These are phyloP conservation scores for Pistacia atlantica DNA, from an alignment of 345 rosid species.

Conservation along the genomic window DNA sequence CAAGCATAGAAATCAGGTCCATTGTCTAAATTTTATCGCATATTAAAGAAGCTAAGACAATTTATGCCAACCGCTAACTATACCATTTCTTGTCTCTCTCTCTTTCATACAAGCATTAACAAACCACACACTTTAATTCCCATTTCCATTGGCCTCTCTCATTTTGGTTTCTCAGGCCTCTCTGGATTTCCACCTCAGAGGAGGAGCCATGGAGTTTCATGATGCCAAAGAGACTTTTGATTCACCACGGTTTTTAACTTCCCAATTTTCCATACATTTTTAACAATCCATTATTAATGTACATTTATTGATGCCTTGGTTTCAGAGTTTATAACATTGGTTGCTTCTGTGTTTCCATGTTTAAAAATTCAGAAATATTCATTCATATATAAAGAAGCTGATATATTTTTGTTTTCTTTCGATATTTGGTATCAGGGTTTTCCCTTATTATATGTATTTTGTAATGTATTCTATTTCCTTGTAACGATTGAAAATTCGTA, in stretches of 20 bases:
- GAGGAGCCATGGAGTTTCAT: conserved; percentile 17
- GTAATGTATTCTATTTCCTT: not conserved
- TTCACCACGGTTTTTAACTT: conserved; percentile 13
- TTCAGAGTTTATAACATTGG: not conserved
- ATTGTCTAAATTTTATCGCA: conserved; percentile 9
- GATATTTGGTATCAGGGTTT: not conserved
- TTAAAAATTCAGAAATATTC: no score
- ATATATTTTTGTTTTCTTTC: no score
- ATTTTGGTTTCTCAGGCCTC: conserved; percentile 16
- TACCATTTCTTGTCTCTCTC: conserved; percentile 6
- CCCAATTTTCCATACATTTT: not conserved
- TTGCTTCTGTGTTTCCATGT: not conserved
- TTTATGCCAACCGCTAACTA: conserved; percentile 27
- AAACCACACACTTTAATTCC: not conserved
- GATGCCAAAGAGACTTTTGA: conserved; percentile 10
- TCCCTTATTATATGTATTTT: not conserved
- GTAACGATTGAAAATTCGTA: not conserved
- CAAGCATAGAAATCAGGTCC: conserved; percentile 23
- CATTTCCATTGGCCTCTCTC: not conserved
- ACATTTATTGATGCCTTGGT: not conserved
- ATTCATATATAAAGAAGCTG: no score
- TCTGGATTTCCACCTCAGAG: conserved; percentile 10
- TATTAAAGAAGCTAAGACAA: conserved; percentile 21
- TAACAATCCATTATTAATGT: not conserved
- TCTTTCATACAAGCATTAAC: not conserved